Percentiles rank a stretch among this genome's conserved stretches.
Evolutionary conservation across 495 filamentous ascomycete genomes (phyloP).

Genomic region (Umbilicaria muhlenbergii): DNA sequence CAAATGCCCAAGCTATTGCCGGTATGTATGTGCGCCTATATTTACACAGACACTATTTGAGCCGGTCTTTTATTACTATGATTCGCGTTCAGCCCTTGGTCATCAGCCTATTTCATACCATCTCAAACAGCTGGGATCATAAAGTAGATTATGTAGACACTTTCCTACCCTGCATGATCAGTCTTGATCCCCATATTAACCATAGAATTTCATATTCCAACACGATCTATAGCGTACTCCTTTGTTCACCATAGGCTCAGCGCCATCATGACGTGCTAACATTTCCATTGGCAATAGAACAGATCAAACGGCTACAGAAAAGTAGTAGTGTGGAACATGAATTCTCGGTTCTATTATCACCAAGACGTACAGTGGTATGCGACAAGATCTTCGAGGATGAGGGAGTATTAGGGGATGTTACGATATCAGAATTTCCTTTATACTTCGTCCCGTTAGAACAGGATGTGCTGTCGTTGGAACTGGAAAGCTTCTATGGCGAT

Average conservation of each 20-base stretch:
- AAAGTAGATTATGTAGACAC: slow-evolving; percentile 48
- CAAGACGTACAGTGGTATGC: slow-evolving; percentile 78
- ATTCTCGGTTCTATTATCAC: slow-evolving; percentile 86
- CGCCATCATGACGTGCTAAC: slow-evolving; percentile 45
- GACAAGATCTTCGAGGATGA: slow-evolving; percentile 86
- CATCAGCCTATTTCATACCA: background rate
- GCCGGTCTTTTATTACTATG: slow-evolving; percentile 1
- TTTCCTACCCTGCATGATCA: slow-evolving; percentile 43
- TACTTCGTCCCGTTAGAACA: slow-evolving; percentile 84
- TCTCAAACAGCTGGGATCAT: slow-evolving; percentile 14
- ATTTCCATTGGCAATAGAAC: slow-evolving; percentile 40
- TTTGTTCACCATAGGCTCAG: slow-evolving; percentile 19
- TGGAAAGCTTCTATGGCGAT: slow-evolving; percentile 74
- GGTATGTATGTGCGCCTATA: slow-evolving; percentile 43
- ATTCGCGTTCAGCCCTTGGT: background rate
- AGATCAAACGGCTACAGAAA: slow-evolving; percentile 78
- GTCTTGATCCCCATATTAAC: slow-evolving; percentile 51
- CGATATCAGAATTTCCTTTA: slow-evolving; percentile 67
- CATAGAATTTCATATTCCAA: slow-evolving; percentile 5
- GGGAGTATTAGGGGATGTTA: slow-evolving; percentile 85
- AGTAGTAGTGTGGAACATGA: slow-evolving; percentile 81
- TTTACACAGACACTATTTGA: background rate
- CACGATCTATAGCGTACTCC: slow-evolving; percentile 26
- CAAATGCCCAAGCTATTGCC: slow-evolving; percentile 67
- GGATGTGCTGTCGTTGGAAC: slow-evolving; percentile 80